These are phyloP conservation scores for Trapa bicornis DNA, from an alignment of 345 rosid genomes.

Conservation along the genomic window DNA sequence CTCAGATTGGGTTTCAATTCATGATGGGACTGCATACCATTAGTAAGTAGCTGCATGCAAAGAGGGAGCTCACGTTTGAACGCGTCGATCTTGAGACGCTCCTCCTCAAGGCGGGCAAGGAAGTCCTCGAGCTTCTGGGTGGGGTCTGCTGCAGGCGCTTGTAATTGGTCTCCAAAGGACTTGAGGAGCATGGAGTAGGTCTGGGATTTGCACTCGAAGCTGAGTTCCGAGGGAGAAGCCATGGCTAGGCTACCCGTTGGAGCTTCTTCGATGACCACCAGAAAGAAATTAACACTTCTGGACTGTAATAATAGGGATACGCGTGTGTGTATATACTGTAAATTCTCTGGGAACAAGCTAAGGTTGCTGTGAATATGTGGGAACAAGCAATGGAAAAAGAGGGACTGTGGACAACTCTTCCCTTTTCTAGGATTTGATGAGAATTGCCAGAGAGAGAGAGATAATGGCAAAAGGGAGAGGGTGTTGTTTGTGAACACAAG, in stretches of 20 bases:
- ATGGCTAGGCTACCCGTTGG: conserved; percentile 11
- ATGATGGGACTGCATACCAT: conserved; percentile 29
- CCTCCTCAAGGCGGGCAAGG: conserved; percentile 77
- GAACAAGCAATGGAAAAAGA: conserved; percentile 31
- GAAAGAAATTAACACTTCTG: neutral
- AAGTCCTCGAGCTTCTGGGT: conserved; percentile 78
- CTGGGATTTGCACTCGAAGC: conserved; percentile 75
- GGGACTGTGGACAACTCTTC: conserved; percentile 16
- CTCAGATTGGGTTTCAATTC: too few species aligned
- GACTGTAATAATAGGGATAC: neutral
- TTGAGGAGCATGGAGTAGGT: conserved; percentile 82
- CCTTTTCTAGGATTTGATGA: conserved; percentile 21
- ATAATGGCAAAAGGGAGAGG: conserved; percentile 14
- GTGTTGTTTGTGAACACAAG: conserved; percentile 41
- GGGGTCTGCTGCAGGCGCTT: conserved; percentile 19
- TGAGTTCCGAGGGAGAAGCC: conserved; percentile 76
- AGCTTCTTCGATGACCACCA: neutral
- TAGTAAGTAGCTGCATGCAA: conserved; percentile 97
- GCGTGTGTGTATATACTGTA: neutral
- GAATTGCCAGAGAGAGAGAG: conserved; percentile 1
- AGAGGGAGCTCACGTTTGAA: conserved; percentile 98
- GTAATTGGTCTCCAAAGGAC: conserved; percentile 50
- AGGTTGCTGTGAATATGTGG: conserved; percentile 8
- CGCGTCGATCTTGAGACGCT: conserved; percentile 90
- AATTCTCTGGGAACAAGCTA: neutral